These are phyloP conservation scores for Dioscorea dumetorum DNA, from an alignment of 106 monocot genomes.

Conservation along the genomic window DNA sequence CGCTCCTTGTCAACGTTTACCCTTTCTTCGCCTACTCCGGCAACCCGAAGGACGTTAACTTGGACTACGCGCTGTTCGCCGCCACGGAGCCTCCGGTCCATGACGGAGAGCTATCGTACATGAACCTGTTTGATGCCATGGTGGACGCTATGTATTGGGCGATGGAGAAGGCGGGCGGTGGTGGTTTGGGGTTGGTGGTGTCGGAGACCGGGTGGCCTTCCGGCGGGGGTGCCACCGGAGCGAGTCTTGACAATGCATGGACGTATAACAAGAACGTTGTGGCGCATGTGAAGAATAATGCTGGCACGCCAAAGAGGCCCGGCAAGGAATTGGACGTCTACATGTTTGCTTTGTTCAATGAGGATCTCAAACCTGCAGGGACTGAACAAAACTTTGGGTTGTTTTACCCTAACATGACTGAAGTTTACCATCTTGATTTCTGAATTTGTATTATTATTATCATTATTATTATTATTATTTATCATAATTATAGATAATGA, in stretches of 20 bases:
- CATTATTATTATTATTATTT: too few relatives aligned
- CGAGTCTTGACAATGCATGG: conserved; percentile 25
- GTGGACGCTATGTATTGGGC: conserved; percentile 25
- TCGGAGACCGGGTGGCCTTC: conserved; percentile 53
- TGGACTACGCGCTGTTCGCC: conserved; percentile 26
- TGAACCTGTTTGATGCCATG: conserved; percentile 34
- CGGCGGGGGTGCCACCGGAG: conserved; percentile 5
- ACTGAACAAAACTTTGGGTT: conserved; percentile 21
- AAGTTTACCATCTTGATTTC: conserved; percentile 12
- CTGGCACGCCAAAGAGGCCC: conserved; percentile 27
- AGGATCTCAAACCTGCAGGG: conserved; percentile 25
- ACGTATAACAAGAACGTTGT: conserved; percentile 24
- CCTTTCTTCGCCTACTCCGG: conserved; percentile 41
- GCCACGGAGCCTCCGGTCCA: neutral
- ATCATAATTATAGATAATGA: too few relatives aligned
- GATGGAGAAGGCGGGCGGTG: conserved; percentile 17
- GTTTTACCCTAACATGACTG: conserved; percentile 8
- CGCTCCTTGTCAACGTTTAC: conserved; percentile 36
- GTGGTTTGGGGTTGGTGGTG: conserved; percentile 14
- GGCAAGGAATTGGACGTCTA: conserved; percentile 28
- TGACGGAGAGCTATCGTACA: conserved; percentile 10
- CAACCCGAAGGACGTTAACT: conserved; percentile 4
- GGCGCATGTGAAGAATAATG: neutral
- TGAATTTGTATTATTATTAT: too few relatives aligned
- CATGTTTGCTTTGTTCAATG: conserved; percentile 43